phyloP scores from a whole-genome alignment of 495 filamentous ascomycete species.

The Clohesyomyces aquaticus region DNA sequence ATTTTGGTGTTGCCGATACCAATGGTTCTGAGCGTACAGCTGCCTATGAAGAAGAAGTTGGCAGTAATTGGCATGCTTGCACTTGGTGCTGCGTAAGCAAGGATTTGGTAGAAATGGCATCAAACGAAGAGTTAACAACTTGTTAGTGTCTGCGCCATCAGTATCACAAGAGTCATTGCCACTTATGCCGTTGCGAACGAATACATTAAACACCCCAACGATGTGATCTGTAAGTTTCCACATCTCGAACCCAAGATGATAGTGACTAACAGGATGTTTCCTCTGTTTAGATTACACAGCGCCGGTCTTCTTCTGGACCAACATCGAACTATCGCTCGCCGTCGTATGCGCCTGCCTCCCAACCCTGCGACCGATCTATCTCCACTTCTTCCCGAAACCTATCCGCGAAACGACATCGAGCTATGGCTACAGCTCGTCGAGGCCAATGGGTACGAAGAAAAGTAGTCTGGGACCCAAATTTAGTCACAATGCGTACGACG shows the following conservation, averaged over 20 bases:
- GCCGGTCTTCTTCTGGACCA: constrained; percentile 18
- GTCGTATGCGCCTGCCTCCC: constrained; percentile 16
- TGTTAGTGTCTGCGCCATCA: constrained; percentile 6
- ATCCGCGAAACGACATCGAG: background rate
- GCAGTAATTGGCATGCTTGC: constrained; percentile 9
- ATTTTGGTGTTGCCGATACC: constrained; percentile 8
- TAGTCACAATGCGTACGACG: background rate
- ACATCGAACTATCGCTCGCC: constrained; percentile 18
- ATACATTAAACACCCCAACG: constrained; percentile 13
- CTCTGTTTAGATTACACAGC: constrained; percentile 7
- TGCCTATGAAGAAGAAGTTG: constrained; percentile 1
- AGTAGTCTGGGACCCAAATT: background rate
- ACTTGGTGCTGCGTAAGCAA: constrained; percentile 11
- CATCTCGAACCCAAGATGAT: too few relatives aligned
- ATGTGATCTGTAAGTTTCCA: constrained; percentile 12
- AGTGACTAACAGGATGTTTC: too few relatives aligned
- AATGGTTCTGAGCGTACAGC: constrained; percentile 2
- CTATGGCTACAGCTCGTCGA: constrained; percentile 1
- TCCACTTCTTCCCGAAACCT: background rate
- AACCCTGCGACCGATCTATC: constrained; percentile 5
- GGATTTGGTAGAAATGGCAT: background rate
- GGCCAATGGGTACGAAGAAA: background rate
- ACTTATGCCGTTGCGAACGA: constrained; percentile 1
- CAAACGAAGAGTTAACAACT: background rate
- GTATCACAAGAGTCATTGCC: constrained; percentile 9